These are phyloP conservation scores for Aureobasidium mangrovei DNA, from an alignment of 2,329 filamentous ascomycete species.

Conservation along the genomic window DNA sequence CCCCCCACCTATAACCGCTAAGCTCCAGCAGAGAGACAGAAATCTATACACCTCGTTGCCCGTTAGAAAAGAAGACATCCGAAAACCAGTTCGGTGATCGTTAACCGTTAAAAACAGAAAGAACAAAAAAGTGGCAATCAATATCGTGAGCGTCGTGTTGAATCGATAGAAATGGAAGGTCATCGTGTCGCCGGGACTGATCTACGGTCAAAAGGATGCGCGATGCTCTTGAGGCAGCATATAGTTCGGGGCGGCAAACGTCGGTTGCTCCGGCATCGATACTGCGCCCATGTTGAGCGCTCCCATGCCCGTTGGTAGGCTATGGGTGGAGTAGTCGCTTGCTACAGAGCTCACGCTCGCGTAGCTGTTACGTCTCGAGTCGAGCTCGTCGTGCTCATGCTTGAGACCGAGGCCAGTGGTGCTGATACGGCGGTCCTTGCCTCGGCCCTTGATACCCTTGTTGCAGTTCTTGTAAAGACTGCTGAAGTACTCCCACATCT, in stretches of 20 bases:
- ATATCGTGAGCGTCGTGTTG: neutral
- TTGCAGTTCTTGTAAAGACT: slow-evolving; percentile 95
- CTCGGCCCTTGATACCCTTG: slow-evolving; percentile 94
- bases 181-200: slow-evolving; percentile 4
- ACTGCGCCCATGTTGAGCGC: slow-evolving; percentile 7
- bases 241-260: slow-evolving; percentile 4
- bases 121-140: too few species aligned
- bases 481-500: slow-evolving; percentile 77
- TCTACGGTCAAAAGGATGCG: slow-evolving; percentile 3
- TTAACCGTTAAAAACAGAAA: too few species aligned
- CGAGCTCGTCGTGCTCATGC: neutral
- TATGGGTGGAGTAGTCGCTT: neutral
- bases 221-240: slow-evolving; percentile 5
- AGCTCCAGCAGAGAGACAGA: neutral
- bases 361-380: slow-evolving; percentile 12
- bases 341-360: slow-evolving; percentile 5
- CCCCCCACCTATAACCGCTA: slow-evolving; percentile 4
- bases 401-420: slow-evolving; percentile 18
- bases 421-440: slow-evolving; percentile 66
- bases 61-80: neutral
- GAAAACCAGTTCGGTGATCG: neutral
- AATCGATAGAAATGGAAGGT: neutral
- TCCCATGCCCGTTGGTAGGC: slow-evolving; percentile 1
- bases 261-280: slow-evolving; percentile 1
- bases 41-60: slow-evolving; percentile 4